Evolutionary conservation across 305 asterid species (phyloP).

Genomic region (Fraxinus velutina): DNA sequence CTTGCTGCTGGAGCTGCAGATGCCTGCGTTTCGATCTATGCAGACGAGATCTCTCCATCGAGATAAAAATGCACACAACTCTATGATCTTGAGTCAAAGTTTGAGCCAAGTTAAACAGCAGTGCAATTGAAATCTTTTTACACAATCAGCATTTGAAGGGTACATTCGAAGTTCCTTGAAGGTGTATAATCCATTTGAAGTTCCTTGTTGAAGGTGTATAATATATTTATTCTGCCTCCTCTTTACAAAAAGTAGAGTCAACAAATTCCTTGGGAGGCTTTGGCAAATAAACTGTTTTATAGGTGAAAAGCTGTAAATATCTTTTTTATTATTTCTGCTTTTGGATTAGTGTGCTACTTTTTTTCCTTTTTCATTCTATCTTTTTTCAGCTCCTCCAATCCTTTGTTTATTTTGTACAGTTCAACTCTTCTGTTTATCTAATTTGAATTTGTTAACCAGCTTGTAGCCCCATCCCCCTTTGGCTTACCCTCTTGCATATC

Average conservation of each 20-base stretch:
- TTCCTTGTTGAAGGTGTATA: slow-evolving; percentile 45
- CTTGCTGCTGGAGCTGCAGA: slow-evolving; percentile 99
- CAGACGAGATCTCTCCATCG: slow-evolving; percentile 69
- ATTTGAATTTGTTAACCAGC: slow-evolving; percentile 1
- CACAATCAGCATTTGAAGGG: slow-evolving; percentile 12
- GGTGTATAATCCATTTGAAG: slow-evolving; percentile 39
- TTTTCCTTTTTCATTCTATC: background rate
- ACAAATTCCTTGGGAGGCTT: slow-evolving; percentile 58
- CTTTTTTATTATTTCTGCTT: slow-evolving; percentile 18
- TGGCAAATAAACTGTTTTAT: slow-evolving; percentile 69
- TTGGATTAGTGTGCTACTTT: slow-evolving; percentile 32
- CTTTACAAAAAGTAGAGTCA: slow-evolving; percentile 27
- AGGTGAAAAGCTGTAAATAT: slow-evolving; percentile 84
- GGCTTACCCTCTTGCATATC: background rate
- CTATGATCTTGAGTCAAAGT: background rate
- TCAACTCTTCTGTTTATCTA: background rate
- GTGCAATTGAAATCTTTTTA: background rate
- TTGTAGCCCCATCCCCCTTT: background rate
- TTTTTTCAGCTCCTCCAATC: background rate
- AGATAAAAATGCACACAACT: slow-evolving; percentile 28
- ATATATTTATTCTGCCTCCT: slow-evolving; percentile 57
- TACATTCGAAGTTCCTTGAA: slow-evolving; percentile 23
- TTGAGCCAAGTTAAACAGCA: background rate
- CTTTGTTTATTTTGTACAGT: background rate
- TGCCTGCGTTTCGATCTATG: slow-evolving; percentile 91